These are phyloP conservation scores for Protoeuglena noctilucae DNA, from an alignment of 139 green algal species.

Conservation along the genomic window DNA sequence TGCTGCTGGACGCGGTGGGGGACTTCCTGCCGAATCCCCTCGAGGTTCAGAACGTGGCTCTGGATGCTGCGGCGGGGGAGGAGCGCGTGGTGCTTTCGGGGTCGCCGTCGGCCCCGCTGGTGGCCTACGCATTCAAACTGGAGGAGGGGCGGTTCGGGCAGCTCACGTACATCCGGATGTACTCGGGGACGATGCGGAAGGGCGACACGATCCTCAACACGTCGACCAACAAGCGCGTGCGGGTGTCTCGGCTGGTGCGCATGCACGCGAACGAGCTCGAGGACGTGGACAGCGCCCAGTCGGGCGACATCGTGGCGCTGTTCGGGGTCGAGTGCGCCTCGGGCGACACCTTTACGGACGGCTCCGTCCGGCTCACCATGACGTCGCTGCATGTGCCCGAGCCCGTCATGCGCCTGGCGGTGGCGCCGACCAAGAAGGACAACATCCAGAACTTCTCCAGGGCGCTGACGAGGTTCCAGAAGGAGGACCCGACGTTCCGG, in stretches of 20 bases:
- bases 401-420: constrained; percentile 89
- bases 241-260: constrained; percentile 18
- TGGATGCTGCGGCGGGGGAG: constrained; percentile 56
- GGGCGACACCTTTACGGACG: constrained; percentile 92
- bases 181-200: constrained; percentile 28
- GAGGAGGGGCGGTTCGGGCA: constrained; percentile 95
- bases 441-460: constrained; percentile 46
- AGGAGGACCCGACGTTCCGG: constrained; percentile 96
- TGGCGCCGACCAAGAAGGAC: constrained; percentile 62
- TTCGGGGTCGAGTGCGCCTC: constrained; percentile 96
- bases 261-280: constrained; percentile 11
- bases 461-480: constrained; percentile 60
- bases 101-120: constrained; percentile 29
- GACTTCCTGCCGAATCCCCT: constrained; percentile 80
- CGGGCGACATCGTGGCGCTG: constrained; percentile 92
- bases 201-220: constrained; percentile 65
- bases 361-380: constrained; percentile 48
- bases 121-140: constrained; percentile 91
- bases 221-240: constrained; percentile 47
- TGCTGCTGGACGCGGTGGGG: constrained; percentile 72
- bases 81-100: constrained; percentile 27
- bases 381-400: constrained; percentile 87
- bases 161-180: constrained; percentile 31
- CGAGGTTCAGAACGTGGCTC: constrained; percentile 50
- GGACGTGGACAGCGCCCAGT: constrained; percentile 3